Conservation (phyloP, 106 monocot genomes). For the Narthecium ossifragum region DNA sequence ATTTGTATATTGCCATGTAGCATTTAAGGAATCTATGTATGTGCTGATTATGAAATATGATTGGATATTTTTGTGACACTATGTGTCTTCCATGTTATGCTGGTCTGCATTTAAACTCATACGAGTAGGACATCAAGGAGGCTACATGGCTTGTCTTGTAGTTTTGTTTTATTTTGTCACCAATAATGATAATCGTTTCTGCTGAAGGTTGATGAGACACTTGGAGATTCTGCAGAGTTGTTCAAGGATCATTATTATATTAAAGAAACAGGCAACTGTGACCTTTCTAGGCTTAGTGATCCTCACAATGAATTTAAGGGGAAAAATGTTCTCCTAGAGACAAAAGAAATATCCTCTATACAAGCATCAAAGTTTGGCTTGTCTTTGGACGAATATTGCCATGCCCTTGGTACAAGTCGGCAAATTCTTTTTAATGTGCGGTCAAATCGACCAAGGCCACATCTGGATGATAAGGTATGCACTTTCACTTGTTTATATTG, state of each 20-base stretch:
- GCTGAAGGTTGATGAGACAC: slow-evolving; percentile 63
- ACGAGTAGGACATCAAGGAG: no score
- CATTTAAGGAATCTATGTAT: no score
- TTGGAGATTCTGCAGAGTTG: slow-evolving; percentile 52
- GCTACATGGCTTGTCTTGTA: no score
- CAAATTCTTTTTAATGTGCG: slow-evolving; percentile 57
- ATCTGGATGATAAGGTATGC: slow-evolving; percentile 96
- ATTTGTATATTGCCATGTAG: no score
- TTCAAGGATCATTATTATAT: slow-evolving; percentile 95
- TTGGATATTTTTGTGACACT: no score
- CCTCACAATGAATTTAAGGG: slow-evolving; percentile 83
- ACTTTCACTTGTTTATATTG: no score
- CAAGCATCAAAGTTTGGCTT: slow-evolving; percentile 54
- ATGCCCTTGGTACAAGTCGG: slow-evolving; percentile 46
- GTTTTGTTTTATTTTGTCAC: no score
- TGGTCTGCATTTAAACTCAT: no score
- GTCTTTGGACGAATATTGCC: slow-evolving; percentile 64
- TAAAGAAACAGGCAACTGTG: slow-evolving; percentile 87
- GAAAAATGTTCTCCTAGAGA: slow-evolving; percentile 36
- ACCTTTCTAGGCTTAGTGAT: slow-evolving; percentile 90
- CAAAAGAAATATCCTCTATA: no score
- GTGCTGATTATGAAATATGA: no score
- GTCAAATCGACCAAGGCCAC: slow-evolving; percentile 59
- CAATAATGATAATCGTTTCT: neutral
- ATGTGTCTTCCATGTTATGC: no score